Conservation (phyloP, 495 filamentous ascomycete genomes). For the Penicillium paradoxum region DNA sequence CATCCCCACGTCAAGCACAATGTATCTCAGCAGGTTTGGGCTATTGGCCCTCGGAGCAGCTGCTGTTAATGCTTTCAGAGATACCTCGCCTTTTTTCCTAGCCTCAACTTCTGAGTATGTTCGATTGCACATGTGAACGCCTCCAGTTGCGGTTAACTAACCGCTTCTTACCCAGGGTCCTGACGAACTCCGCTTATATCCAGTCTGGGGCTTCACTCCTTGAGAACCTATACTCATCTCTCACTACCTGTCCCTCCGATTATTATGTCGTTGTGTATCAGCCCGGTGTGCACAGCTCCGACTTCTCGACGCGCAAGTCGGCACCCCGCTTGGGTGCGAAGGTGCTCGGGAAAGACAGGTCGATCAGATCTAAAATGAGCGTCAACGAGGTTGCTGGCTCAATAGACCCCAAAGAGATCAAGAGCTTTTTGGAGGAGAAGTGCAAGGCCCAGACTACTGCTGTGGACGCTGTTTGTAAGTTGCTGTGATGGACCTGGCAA, state of each 20-base stretch:
- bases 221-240: slow-evolving; percentile 26
- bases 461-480: slow-evolving; percentile 62
- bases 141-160: slow-evolving; percentile 26
- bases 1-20: slow-evolving; percentile 36
- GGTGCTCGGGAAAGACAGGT: slow-evolving; percentile 45
- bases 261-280: slow-evolving; percentile 79
- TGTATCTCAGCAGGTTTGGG: slow-evolving; percentile 58
- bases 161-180: slow-evolving; percentile 34
- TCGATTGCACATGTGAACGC: slow-evolving; percentile 8
- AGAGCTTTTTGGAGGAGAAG: slow-evolving; percentile 44
- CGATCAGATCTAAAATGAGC: slow-evolving; percentile 44
- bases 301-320: slow-evolving; percentile 51
- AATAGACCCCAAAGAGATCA: slow-evolving; percentile 52
- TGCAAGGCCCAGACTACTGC: slow-evolving; percentile 49
- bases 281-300: slow-evolving; percentile 65
- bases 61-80: slow-evolving; percentile 64
- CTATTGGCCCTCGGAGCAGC: slow-evolving; percentile 57
- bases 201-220: slow-evolving; percentile 38
- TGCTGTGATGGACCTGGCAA: background rate
- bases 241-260: slow-evolving; percentile 66
- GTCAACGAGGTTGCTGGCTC: slow-evolving; percentile 61
- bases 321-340: slow-evolving; percentile 58
- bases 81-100: slow-evolving; percentile 83
- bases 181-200: slow-evolving; percentile 41
- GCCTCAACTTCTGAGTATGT: slow-evolving; percentile 75